Conservation (phyloP, 768 basidiomycete species). For the Pleurotus giganteus region DNA sequence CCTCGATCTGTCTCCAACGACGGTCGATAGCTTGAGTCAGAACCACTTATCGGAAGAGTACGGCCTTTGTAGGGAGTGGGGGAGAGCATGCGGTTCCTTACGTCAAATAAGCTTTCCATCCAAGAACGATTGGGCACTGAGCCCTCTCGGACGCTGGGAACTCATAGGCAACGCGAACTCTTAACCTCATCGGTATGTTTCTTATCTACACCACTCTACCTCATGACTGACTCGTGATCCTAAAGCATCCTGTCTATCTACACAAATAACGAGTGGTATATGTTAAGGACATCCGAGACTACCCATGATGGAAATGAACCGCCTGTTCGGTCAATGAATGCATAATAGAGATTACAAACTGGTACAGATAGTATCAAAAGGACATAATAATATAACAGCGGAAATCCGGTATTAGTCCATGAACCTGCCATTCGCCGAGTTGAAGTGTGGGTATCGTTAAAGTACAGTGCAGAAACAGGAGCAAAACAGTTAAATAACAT, state of each 20-base stretch:
- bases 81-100: constrained; percentile 48
- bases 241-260: background rate
- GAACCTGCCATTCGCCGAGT: constrained; percentile 3
- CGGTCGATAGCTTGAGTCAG: constrained; percentile 42
- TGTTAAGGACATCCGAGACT: background rate
- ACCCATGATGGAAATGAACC: background rate
- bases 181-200: background rate
- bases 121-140: constrained; percentile 8
- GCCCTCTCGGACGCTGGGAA: background rate
- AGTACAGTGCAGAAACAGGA: constrained; percentile 5
- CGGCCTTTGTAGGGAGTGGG: constrained; percentile 53
- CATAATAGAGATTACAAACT: constrained; percentile 1
- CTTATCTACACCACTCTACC: background rate
- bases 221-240: background rate
- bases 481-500: background rate
- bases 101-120: constrained; percentile 34
- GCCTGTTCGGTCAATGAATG: background rate
- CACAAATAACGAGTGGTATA: background rate
- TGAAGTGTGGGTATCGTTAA: background rate
- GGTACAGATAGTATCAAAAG: constrained; percentile 2
- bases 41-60: constrained; percentile 47
- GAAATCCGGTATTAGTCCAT: constrained; percentile 1
- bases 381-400: background rate
- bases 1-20: constrained; percentile 63
- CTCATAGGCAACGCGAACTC: background rate